phyloP scores from a whole-genome alignment of 148 eudicot species.

The Linanthus parryae region DNA sequence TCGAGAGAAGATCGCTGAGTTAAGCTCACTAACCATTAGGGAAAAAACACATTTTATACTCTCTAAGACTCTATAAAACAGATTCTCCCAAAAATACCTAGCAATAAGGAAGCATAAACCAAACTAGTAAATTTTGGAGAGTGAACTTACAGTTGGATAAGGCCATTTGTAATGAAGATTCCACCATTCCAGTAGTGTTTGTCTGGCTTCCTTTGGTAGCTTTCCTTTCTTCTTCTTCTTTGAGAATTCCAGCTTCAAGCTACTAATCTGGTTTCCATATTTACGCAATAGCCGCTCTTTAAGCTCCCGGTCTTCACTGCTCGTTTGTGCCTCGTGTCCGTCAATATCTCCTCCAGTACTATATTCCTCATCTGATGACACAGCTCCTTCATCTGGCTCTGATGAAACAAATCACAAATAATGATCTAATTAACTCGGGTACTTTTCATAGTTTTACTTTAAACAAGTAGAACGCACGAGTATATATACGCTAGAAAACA shows the following conservation, averaged over 20 bases:
- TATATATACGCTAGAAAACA: too few species aligned
- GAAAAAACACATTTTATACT: too few species aligned
- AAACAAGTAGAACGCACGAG: too few species aligned
- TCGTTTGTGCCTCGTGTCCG: conserved; percentile 44
- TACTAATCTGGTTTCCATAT: conserved; percentile 73
- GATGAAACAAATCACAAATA: not conserved
- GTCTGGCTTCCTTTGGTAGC: conserved; percentile 80
- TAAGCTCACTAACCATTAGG: too few species aligned
- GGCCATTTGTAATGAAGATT: conserved; percentile 84
- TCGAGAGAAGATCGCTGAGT: too few species aligned
- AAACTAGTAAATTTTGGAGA: not conserved
- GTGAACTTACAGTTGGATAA: conserved; percentile 75
- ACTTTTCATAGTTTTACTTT: too few species aligned
- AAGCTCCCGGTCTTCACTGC: conserved; percentile 65
- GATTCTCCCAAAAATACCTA: too few species aligned
- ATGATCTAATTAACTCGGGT: too few species aligned
- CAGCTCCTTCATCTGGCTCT: conserved; percentile 33
- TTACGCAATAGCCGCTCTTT: conserved; percentile 60
- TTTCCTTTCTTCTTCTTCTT: conserved; percentile 97
- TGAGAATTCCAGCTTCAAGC: conserved; percentile 79
- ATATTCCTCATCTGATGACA: conserved; percentile 57
- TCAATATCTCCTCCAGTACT: conserved; percentile 32
- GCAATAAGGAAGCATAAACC: too few species aligned
- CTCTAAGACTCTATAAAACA: too few species aligned
- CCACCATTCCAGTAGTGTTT: conserved; percentile 81